Base-by-base conservation (phyloP, 176 grass and related monocot genomes). In the Carex scoparia region DNA sequence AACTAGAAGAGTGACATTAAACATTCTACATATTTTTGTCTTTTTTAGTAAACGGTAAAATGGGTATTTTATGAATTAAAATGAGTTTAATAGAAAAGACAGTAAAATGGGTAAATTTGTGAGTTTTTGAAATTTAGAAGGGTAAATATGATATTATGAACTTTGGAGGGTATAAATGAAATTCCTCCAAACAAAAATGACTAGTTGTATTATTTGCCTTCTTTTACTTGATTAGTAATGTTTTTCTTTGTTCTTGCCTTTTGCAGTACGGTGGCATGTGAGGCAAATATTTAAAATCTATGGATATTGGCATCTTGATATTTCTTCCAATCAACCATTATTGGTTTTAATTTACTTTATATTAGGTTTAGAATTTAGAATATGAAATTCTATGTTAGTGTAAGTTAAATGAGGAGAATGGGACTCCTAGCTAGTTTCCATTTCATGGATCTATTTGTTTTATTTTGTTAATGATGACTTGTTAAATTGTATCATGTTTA, bases 191-290 rank as follows among this genome's bases (percentile, higher is more conserved):
- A 16, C 7, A 69, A 69, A 18, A 44, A 42, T 63, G 0, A 10
- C 13, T 7, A n/a, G 5, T n/a, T 18, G 14, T 42, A 18, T 42
- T 13, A 23, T 66, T 66, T 66, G 28, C 30, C 28, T 66, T 63
- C 19, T 66, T 66, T 66, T 33, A 31, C 27, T 57, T 18, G 51
- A 37, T 79, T 79, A 1, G 27, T 58, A 16, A 79, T 51, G n/a
- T 54, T 55, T 54, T 69, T 51, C 0, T 54, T 83, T 79, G 18
- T 5, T 27, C 2, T 35, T 79, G 38, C 11, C 57, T 83, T 83
- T 83, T 83, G 61, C 81, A 83, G 81, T 83, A 83, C 16, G 28
- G 81, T 83, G 61, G 81, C 81, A 83, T 83, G 81, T 69, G 42
- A 83, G 63, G 49, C 14, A 9, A 16, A 16, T 28, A 68, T 15